Base-by-base conservation (phyloP, 169 alveolate species). In the Cyclospora cayetanensis region DNA sequence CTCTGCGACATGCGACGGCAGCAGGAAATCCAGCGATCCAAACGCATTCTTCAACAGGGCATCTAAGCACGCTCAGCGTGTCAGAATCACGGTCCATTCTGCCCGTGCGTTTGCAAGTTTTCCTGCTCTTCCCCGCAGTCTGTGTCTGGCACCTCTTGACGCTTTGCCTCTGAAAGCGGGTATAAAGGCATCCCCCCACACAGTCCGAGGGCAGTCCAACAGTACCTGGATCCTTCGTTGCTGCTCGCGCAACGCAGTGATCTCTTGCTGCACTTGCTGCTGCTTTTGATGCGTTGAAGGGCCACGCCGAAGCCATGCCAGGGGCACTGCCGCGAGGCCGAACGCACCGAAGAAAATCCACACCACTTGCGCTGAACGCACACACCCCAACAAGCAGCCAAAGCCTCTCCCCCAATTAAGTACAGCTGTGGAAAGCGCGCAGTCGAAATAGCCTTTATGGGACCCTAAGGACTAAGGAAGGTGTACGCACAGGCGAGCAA, bases 311-410 rank as follows among this genome's bases (percentile, higher is more conserved):
- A 76, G 66, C 86, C 86, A 76, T 0, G 86, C 86, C n/a, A 76
- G 22, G 12, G 86, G 86, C 25, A 76, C 68, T 20, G 66, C 22
- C 34, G 66, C 66, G 42, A 76, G 22, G 68, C 86, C 86, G 22
- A 76, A 76, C 31, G 86, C 86, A 11, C 86, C 86, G 31, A 76
- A 76, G 43, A 76, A 27, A n/a, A 76, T 76, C 86, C 86, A 76
- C 86, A 76, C 68, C 34, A 43, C 86, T 52, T 76, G 86, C 25
- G 86, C 86, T 76, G 66, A 27, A 27, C n/a, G n/a, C n/a, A n/a
- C n/a, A n/a, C n/a, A n/a, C n/a, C n/a, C n/a, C n/a, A n/a, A n/a
- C n/a, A n/a, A n/a, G n/a, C n/a, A n/a, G n/a, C n/a, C n/a, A n/a
- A n/a, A n/a, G n/a, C n/a, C n/a, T n/a, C n/a, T n/a, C n/a, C n/a